phyloP scores from a whole-genome alignment of 768 basidiomycete species.

The Pleurotus platypus region DNA sequence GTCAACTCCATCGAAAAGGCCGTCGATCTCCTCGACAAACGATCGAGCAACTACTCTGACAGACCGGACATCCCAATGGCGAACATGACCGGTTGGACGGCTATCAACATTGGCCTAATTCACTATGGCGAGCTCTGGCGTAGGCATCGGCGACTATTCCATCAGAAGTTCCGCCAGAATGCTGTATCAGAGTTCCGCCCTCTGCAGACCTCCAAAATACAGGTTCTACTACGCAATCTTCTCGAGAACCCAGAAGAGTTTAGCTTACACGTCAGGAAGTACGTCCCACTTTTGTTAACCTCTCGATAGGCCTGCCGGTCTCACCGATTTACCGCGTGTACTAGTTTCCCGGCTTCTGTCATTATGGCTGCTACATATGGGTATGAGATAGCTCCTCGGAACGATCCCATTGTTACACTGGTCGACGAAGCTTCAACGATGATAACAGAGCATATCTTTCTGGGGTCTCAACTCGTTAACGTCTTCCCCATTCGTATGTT shows the following conservation, averaged over 20 bases:
- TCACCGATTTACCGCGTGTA: background rate
- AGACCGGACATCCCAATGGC: conserved; percentile 8
- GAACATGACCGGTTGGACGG: conserved; percentile 8
- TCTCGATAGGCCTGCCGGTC: background rate
- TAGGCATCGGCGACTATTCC: conserved; percentile 30
- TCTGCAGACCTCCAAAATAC: conserved; percentile 27
- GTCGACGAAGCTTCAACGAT: conserved; percentile 26
- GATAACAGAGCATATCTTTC: conserved; percentile 21
- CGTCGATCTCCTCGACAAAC: conserved; percentile 33
- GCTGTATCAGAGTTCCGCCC: conserved; percentile 23
- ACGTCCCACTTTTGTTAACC: background rate
- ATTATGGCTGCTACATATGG: conserved; percentile 30
- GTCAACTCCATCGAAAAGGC: conserved; percentile 30
- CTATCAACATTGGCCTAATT: conserved; percentile 27
- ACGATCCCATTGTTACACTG: conserved; percentile 27
- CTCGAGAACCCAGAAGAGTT: conserved; percentile 22
- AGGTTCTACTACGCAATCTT: conserved; percentile 26
- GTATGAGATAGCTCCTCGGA: conserved; percentile 24
- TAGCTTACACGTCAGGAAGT: conserved; percentile 14
- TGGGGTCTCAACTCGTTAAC: conserved; percentile 25
- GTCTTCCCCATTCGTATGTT: conserved; percentile 25
- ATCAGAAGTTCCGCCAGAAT: conserved; percentile 30
- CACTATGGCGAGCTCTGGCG: conserved; percentile 35
- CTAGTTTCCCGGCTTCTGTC: conserved; percentile 24
- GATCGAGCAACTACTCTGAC: conserved; percentile 34